phyloP scores from a whole-genome alignment of 2,329 filamentous ascomycete genomes.

The Neofusicoccum laricinum region DNA sequence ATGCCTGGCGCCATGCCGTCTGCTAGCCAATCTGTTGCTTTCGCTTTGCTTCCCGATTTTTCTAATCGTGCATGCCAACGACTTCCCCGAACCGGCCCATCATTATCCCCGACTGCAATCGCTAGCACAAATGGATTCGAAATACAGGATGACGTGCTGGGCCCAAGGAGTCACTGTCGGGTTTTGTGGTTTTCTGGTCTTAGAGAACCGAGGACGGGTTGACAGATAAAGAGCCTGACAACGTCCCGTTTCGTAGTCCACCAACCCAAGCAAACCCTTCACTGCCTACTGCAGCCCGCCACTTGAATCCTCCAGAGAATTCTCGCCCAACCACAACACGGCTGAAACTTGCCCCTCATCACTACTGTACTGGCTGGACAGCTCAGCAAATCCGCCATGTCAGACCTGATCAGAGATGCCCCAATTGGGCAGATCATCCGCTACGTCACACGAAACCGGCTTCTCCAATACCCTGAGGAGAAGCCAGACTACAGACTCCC shows the following conservation, averaged over 20 bases:
- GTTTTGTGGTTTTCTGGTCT: background rate
- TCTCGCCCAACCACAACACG: no score
- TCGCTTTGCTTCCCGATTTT: background rate
- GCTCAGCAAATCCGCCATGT: conserved; percentile 25
- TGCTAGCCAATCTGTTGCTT: background rate
- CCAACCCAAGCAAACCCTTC: background rate
- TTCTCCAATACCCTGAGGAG: conserved; percentile 61
- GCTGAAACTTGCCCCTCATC: no score
- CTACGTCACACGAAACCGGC: conserved; percentile 50
- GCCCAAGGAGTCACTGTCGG: background rate
- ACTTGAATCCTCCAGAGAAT: background rate
- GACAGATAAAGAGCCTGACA: background rate
- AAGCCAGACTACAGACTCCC: conserved; percentile 54
- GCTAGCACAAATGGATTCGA: background rate
- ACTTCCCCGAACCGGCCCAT: background rate
- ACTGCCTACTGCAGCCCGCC: background rate
- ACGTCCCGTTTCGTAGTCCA: background rate
- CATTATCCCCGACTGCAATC: background rate
- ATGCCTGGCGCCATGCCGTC: background rate
- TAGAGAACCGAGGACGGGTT: background rate
- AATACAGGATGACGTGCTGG: background rate
- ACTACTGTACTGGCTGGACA: background rate
- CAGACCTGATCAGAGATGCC: conserved; percentile 52
- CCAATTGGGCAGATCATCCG: conserved; percentile 59
- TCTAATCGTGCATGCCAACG: background rate